These are phyloP conservation scores for Evansstolkia leycettana DNA, from an alignment of 495 filamentous ascomycete species.

Conservation along the genomic window DNA sequence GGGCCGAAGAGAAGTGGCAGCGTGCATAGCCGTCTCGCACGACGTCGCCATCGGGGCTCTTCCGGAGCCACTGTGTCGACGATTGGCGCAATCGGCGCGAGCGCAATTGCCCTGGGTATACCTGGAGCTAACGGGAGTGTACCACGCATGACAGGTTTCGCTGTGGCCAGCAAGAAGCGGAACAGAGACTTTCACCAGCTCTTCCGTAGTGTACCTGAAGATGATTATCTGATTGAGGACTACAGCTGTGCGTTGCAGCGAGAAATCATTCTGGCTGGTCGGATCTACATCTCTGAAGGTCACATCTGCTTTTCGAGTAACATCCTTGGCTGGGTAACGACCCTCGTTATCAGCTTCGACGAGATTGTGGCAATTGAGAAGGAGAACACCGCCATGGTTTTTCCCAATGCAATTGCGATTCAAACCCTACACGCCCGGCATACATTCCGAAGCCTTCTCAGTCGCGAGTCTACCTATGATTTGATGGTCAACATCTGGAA, in stretches of 20 bases:
- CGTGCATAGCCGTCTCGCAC: conserved; percentile 65
- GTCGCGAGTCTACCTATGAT: conserved; percentile 92
- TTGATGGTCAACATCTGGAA: conserved; percentile 97
- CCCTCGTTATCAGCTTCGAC: conserved; percentile 93
- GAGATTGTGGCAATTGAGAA: conserved; percentile 96
- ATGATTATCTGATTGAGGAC: conserved; percentile 96
- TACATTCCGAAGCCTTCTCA: conserved; percentile 88
- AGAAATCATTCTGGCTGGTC: conserved; percentile 88
- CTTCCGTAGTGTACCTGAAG: conserved; percentile 93
- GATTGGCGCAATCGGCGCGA: conserved; percentile 57
- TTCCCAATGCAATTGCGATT: conserved; percentile 95
- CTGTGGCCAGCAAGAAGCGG: conserved; percentile 87
- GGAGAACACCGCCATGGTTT: conserved; percentile 87
- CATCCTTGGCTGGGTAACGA: conserved; percentile 96
- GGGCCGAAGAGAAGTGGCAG: conserved; percentile 63
- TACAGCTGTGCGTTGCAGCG: conserved; percentile 94
- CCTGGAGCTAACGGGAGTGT: conserved; percentile 43
- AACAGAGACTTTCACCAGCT: conserved; percentile 90
- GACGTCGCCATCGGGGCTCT: conserved; percentile 66
- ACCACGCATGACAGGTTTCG: conserved; percentile 83
- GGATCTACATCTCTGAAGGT: conserved; percentile 92
- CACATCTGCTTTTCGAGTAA: conserved; percentile 99
- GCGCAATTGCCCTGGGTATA: conserved; percentile 51
- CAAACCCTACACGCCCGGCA: conserved; percentile 92
- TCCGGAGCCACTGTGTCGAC: conserved; percentile 69